Evolutionary conservation across 306 rosid genomes (phyloP).

Genomic region (Mimosa pudica): DNA sequence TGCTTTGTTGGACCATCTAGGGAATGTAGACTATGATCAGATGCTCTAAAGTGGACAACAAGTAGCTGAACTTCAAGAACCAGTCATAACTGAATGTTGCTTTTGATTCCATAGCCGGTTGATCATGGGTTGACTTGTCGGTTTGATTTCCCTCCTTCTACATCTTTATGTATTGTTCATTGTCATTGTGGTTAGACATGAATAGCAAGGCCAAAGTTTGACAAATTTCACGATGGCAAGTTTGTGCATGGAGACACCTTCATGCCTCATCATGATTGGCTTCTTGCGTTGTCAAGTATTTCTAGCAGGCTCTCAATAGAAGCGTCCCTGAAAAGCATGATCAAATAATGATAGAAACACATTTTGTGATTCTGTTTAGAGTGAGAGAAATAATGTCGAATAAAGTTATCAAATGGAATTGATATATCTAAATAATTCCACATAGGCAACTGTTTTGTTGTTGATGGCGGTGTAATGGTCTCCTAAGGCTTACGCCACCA

Average conservation of each 20-base stretch:
- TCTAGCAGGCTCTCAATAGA: constrained; percentile 34
- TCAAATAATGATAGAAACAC: background rate
- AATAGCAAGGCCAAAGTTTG: constrained; percentile 23
- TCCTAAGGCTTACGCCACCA: background rate
- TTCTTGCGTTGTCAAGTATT: constrained; percentile 26
- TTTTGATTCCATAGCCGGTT: constrained; percentile 40
- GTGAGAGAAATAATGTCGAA: background rate
- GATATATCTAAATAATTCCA: background rate
- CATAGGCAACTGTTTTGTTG: background rate
- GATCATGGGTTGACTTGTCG: constrained; percentile 41
- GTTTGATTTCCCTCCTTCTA: constrained; percentile 37
- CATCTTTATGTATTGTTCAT: background rate
- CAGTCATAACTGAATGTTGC: constrained; percentile 47
- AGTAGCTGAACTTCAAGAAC: constrained; percentile 50
- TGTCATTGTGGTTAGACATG: constrained; percentile 21
- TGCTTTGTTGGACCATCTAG: constrained; percentile 36
- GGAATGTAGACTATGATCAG: constrained; percentile 56
- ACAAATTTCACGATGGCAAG: constrained; percentile 35
- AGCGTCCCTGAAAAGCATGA: background rate
- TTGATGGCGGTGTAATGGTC: background rate
- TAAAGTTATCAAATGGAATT: background rate
- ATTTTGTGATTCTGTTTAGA: background rate
- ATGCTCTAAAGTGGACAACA: constrained; percentile 56
- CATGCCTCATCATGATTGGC: constrained; percentile 23
- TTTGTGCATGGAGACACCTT: constrained; percentile 38